These are phyloP conservation scores for Rhizoclosmatium sp. DNA, from an alignment of 192 early-diverging fungal genomes.

Conservation along the genomic window DNA sequence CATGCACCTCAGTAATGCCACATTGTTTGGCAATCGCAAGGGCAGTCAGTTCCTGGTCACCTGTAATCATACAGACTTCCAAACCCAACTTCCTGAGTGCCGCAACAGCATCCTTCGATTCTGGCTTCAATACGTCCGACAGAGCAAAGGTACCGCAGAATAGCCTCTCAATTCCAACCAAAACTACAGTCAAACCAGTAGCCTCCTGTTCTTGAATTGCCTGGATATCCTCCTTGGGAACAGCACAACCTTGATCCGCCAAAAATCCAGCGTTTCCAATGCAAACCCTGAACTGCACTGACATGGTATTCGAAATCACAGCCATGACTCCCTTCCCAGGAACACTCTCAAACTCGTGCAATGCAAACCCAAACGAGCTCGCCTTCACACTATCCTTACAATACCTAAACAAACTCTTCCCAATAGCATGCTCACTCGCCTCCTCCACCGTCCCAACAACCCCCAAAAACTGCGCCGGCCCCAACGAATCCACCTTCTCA, in stretches of 20 bases:
- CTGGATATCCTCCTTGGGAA: constrained; percentile 46
- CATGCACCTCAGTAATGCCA: constrained; percentile 86
- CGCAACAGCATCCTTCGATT: constrained; percentile 72
- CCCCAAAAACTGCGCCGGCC: constrained; percentile 56
- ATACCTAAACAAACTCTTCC: constrained; percentile 49
- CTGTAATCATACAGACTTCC: constrained; percentile 90
- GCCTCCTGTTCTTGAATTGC: constrained; percentile 77
- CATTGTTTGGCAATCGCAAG: constrained; percentile 80
- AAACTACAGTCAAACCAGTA: constrained; percentile 79
- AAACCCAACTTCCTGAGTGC: constrained; percentile 79
- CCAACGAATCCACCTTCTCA: constrained; percentile 6
- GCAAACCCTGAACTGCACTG: neutral
- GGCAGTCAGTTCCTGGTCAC: constrained; percentile 88
- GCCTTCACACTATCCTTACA: constrained; percentile 49
- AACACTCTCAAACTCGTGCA: constrained; percentile 23
- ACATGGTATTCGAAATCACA: neutral
- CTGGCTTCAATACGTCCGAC: constrained; percentile 86
- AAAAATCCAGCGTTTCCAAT: constrained; percentile 15
- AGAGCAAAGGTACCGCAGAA: constrained; percentile 60
- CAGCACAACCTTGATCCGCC: neutral
- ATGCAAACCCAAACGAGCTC: constrained; percentile 34
- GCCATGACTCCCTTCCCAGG: constrained; percentile 19
- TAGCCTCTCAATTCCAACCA: constrained; percentile 73
- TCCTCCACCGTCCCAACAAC: constrained; percentile 83
- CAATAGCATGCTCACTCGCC: constrained; percentile 90